A percentile compares a stretch with the other conserved stretches of the same genome.
phyloP scores from a whole-genome alignment of 1,284 basidiomycete species.

The Boletus mariae region DNA sequence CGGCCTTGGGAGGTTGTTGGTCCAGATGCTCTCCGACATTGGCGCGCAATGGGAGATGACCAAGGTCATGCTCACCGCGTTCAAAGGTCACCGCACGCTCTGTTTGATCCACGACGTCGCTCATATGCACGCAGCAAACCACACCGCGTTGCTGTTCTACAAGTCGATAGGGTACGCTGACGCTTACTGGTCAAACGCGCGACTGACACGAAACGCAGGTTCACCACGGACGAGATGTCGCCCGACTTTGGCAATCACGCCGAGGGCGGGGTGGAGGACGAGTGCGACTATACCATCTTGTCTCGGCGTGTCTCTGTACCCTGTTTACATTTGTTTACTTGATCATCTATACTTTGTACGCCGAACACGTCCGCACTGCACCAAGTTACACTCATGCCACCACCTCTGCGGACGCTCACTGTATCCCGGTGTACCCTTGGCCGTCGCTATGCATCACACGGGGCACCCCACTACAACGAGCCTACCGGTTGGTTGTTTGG shows the following conservation, averaged over 20 bases:
- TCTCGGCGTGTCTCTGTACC: slow-evolving; percentile 33
- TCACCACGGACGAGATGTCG: slow-evolving; percentile 49
- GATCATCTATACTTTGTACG: neutral
- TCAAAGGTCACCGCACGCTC: slow-evolving; percentile 48
- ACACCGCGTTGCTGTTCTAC: slow-evolving; percentile 54
- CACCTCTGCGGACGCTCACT: slow-evolving; percentile 34
- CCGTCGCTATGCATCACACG: slow-evolving; percentile 68
- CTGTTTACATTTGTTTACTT: slow-evolving; percentile 26
- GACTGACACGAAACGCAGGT: slow-evolving; percentile 38
- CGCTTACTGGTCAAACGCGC: neutral
- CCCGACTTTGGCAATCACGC: slow-evolving; percentile 39
- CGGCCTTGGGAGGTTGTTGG: slow-evolving; percentile 56
- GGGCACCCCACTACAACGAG: slow-evolving; percentile 80
- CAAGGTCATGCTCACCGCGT: slow-evolving; percentile 68
- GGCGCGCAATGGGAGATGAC: slow-evolving; percentile 54
- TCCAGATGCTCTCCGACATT: slow-evolving; percentile 47
- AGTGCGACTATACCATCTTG: slow-evolving; percentile 57
- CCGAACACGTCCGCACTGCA: neutral
- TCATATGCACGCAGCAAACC: slow-evolving; percentile 46
- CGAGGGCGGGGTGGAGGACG: slow-evolving; percentile 29
- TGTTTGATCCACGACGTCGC: neutral
- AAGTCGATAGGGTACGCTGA: slow-evolving; percentile 47
- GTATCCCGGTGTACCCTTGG: slow-evolving; percentile 16
- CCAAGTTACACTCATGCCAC: slow-evolving; percentile 30
- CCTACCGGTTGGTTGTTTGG: slow-evolving; percentile 85